phyloP scores from a whole-genome alignment of 495 filamentous ascomycete species.

The Hypoxylon cercidicola region DNA sequence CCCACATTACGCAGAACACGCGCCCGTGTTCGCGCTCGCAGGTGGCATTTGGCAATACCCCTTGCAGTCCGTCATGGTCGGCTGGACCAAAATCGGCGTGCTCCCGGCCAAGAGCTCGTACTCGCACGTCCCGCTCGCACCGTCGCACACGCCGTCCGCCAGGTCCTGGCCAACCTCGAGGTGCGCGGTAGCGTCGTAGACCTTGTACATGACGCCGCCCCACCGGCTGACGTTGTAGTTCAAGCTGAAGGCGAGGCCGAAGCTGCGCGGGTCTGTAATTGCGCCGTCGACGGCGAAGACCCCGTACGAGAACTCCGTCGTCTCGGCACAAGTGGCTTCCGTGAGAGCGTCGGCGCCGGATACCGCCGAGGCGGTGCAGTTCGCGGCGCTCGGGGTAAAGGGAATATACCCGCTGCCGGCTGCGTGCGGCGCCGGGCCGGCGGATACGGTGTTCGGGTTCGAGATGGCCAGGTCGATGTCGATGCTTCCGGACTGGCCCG shows the following conservation, averaged over 20 bases:
- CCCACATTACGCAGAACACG: too few species aligned
- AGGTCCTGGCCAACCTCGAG: conserved; percentile 17
- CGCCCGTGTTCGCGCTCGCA: too few species aligned
- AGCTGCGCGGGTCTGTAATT: neutral
- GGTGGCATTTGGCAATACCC: conserved; percentile 18
- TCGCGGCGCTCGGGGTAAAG: conserved; percentile 27
- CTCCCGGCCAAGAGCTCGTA: neutral
- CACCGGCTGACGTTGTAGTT: conserved; percentile 27
- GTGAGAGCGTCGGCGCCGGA: neutral
- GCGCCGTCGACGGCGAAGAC: conserved; percentile 5
- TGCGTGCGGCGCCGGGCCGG: conserved; percentile 24
- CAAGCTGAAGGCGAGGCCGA: conserved; percentile 12
- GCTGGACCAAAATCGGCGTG: conserved; percentile 6
- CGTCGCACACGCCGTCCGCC: neutral
- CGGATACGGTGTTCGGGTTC: conserved; percentile 32
- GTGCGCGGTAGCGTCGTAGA: conserved; percentile 21
- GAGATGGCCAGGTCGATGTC: conserved; percentile 16
- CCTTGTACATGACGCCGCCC: conserved; percentile 14
- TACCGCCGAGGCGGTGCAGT: conserved; percentile 3
- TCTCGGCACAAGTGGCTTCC: conserved; percentile 7
- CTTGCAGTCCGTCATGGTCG: conserved; percentile 22
- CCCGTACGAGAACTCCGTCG: conserved; percentile 9
- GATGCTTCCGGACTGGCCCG: neutral
- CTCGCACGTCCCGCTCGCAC: neutral
- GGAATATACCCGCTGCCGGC: conserved; percentile 31